Conservation (phyloP, 1,139 yeast species). For the Wickerhamomyces sp. region DNA sequence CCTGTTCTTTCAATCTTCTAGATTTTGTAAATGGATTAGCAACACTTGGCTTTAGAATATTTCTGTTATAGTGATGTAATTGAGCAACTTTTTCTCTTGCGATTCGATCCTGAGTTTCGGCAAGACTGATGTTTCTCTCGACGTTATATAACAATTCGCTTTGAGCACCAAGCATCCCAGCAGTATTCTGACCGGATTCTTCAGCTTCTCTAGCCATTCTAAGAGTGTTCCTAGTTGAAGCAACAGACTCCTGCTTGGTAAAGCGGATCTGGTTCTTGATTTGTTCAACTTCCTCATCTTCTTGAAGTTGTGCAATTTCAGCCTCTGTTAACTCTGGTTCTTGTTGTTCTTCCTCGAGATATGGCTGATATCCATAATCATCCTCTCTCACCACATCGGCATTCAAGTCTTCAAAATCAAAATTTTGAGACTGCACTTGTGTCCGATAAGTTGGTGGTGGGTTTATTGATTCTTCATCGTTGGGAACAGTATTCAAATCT, state of each 20-base stretch:
- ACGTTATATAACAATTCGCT: constrained; percentile 78
- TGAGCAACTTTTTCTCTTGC: constrained; percentile 85
- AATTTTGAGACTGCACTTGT: constrained; percentile 5
- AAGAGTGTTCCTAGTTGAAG: constrained; percentile 80
- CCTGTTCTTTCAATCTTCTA: constrained; percentile 69
- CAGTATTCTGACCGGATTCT: constrained; percentile 80
- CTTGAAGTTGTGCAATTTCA: constrained; percentile 48
- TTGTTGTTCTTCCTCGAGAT: constrained; percentile 3
- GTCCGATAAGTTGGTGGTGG: constrained; percentile 4
- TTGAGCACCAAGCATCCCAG: constrained; percentile 91
- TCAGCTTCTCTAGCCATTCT: constrained; percentile 91
- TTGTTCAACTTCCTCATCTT: constrained; percentile 86
- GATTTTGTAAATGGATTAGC: constrained; percentile 85
- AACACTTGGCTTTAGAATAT: constrained; percentile 78
- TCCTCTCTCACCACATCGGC: constrained; percentile 9
- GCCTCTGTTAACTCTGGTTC: constrained; percentile 16
- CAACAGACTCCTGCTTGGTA: constrained; percentile 82
- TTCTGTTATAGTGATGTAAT: constrained; percentile 72
- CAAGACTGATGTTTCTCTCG: constrained; percentile 70
- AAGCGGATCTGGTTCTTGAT: constrained; percentile 81
- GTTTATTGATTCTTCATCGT: constrained; percentile 7
- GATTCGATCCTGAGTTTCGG: constrained; percentile 75
- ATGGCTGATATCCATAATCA: background rate
- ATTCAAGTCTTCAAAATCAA: constrained; percentile 7
- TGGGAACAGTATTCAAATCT: constrained; percentile 15